phyloP scores from a whole-genome alignment of 2,329 filamentous ascomycete species.

The Ophiostoma pallidulum region DNA sequence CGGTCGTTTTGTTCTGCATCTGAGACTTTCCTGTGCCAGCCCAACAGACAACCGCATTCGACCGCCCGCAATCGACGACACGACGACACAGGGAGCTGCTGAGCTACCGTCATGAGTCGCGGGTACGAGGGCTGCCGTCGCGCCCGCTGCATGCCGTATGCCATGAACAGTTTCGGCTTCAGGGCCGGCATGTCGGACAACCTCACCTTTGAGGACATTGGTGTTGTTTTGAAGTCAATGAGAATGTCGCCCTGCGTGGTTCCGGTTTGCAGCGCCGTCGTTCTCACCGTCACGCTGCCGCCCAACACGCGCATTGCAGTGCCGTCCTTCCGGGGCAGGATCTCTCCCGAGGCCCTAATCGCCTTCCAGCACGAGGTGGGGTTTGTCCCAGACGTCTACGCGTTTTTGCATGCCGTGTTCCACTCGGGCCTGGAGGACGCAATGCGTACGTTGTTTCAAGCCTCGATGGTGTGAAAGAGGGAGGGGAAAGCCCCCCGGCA shows the following conservation, averaged over 20 bases:
- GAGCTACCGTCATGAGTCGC: no score
- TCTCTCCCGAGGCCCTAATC: neutral
- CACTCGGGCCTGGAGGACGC: neutral
- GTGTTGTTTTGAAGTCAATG: neutral
- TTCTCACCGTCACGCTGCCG: neutral
- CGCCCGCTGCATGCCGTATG: neutral
- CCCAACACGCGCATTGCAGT: no score
- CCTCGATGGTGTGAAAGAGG: neutral
- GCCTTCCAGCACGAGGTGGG: neutral
- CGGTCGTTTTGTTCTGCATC: no score
- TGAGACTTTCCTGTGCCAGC: no score
- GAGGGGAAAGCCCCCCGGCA: neutral
- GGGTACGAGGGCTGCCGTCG: neutral
- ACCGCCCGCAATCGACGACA: no score
- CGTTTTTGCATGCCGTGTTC: constrained; percentile 11
- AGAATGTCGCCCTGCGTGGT: neutral
- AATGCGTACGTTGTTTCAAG: constrained; percentile 1
- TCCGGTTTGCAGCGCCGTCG: neutral
- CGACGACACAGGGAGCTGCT: no score
- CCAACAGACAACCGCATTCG: no score
- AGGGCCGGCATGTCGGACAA: neutral
- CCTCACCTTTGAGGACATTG: constrained; percentile 7
- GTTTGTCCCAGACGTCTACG: constrained; percentile 12
- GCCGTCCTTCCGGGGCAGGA: neutral
- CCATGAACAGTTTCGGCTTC: constrained; percentile 10